Conservation (phyloP, 805 yeast genomes). For the Candida endomychidarum region DNA sequence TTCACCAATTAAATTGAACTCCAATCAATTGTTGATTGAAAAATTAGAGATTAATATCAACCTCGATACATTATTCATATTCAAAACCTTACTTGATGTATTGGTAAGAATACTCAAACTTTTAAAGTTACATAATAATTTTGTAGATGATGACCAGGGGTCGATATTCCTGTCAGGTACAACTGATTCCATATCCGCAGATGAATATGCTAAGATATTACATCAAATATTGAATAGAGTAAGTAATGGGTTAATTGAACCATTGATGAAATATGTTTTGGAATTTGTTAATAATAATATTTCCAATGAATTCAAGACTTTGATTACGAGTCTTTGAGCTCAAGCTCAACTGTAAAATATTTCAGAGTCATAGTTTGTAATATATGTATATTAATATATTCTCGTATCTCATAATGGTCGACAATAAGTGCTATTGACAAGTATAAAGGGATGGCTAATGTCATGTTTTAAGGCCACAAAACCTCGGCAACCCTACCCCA, state of each 20-base stretch:
- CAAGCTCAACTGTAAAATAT: too few relatives aligned
- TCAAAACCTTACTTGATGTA: constrained; percentile 33
- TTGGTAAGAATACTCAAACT: constrained; percentile 27
- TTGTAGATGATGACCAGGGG: constrained; percentile 22
- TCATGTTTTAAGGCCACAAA: constrained; percentile 4
- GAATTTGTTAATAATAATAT: constrained; percentile 33
- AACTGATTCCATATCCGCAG: constrained; percentile 24
- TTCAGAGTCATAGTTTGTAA: too few relatives aligned
- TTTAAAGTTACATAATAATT: constrained; percentile 25
- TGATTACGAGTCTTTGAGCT: constrained; percentile 22
- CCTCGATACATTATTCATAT: constrained; percentile 39
- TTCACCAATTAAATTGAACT: constrained; percentile 41
- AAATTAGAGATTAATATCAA: constrained; percentile 44
- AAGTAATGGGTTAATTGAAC: constrained; percentile 38
- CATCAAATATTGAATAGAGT: constrained; percentile 28
- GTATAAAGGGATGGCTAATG: too few relatives aligned
- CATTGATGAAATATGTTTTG: constrained; percentile 32
- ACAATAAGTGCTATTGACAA: too few relatives aligned
- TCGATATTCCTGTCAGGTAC: constrained; percentile 39
- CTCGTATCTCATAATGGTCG: not conserved
- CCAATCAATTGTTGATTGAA: constrained; percentile 42
- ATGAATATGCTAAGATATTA: constrained; percentile 32
- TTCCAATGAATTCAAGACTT: constrained; percentile 27
- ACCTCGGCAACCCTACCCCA: constrained; percentile 33
- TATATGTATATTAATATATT: not conserved